Conservation (phyloP, 441 rosid genomes). For the Erodium texanum region DNA sequence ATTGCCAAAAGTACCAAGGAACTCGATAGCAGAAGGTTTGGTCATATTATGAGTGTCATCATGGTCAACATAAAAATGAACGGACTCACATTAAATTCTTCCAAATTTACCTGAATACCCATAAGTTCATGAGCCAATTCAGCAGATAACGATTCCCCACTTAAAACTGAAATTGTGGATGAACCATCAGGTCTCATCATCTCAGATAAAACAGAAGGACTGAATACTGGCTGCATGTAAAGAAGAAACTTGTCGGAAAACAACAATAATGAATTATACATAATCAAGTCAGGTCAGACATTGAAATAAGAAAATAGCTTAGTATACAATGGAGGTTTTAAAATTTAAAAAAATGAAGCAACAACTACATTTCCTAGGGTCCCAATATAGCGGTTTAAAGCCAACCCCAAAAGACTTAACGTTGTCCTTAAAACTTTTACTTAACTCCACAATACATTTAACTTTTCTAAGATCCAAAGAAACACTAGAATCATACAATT, state of each 20-base stretch:
- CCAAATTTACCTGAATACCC: conserved; percentile 56
- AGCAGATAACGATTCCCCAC: conserved; percentile 56
- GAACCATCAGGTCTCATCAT: conserved; percentile 72
- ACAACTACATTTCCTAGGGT: background rate
- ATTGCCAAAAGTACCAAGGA: conserved; percentile 9
- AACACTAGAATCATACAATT: background rate
- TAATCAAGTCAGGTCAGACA: background rate
- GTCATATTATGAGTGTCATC: background rate
- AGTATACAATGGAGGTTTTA: background rate
- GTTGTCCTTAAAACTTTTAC: background rate
- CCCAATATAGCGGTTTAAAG: no score
- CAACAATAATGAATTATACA: conserved; percentile 2
- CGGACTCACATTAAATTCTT: conserved; percentile 3
- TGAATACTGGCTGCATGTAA: conserved; percentile 58
- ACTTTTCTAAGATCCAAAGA: background rate
- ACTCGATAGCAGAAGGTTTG: background rate
- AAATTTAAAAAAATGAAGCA: background rate
- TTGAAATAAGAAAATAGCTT: background rate
- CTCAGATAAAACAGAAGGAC: conserved; percentile 70
- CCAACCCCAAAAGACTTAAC: background rate
- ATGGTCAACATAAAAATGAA: background rate
- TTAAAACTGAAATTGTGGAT: conserved; percentile 52
- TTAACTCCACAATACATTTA: background rate
- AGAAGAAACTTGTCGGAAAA: background rate
- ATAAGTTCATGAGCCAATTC: conserved; percentile 78